These are phyloP conservation scores for Aspergillus flavus DNA, from an alignment of 2,329 filamentous ascomycete genomes.

Conservation along the genomic window DNA sequence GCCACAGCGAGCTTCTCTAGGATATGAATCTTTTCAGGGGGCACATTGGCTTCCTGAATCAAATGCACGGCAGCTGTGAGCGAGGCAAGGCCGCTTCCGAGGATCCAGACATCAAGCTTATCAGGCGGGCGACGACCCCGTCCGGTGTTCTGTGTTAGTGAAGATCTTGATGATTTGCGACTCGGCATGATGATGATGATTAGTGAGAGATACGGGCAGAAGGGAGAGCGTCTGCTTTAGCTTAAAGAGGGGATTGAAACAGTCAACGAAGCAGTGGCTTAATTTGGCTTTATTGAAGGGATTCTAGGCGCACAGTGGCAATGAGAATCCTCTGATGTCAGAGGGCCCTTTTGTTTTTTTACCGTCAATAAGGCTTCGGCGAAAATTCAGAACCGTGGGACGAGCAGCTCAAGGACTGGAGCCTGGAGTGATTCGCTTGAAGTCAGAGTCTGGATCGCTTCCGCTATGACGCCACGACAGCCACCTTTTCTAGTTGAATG, in stretches of 20 bases:
- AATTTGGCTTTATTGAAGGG: not conserved
- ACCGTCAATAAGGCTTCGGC: no score
- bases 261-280: not conserved
- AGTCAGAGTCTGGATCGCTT: conserved; percentile 5
- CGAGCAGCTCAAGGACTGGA: not conserved
- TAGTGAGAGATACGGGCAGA: not conserved
- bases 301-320: not conserved
- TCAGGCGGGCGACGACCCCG: conserved; percentile 26
- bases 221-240: not conserved
- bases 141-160: not conserved
- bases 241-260: not conserved
- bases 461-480: not conserved
- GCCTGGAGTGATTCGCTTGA: not conserved
- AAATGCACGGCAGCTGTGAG: conserved; percentile 41
- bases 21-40: conserved; percentile 37
- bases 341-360: not conserved
- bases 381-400: not conserved
- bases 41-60: conserved; percentile 38
- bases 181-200: not conserved
- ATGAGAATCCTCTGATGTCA: not conserved
- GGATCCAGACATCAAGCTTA: conserved; percentile 35
- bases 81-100: conserved; percentile 40
- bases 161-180: not conserved
- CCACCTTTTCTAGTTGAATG: not conserved
- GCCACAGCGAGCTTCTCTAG: conserved; percentile 34